These are phyloP conservation scores for Ophiostoma sp. DNA, from an alignment of 2,329 filamentous ascomycete species.

Conservation along the genomic window DNA sequence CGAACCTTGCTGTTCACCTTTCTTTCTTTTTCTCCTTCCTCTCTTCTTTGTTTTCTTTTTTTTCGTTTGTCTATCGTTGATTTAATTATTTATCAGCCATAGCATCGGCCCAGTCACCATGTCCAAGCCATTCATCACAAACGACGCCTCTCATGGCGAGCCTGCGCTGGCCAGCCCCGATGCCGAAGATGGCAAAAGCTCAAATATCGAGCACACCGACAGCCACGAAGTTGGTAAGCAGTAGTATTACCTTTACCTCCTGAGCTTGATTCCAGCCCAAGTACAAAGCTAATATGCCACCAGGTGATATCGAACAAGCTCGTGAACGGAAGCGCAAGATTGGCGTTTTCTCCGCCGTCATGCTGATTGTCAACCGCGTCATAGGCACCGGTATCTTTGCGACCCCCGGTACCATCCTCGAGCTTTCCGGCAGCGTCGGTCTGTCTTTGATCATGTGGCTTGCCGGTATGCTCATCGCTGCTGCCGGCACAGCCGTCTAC, in stretches of 20 bases:
- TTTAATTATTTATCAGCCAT: not conserved
- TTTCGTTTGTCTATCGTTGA: not conserved
- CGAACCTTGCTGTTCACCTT: not conserved
- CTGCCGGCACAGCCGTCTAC: constrained; percentile 58
- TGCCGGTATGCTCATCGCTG: constrained; percentile 55
- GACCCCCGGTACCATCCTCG: constrained; percentile 54
- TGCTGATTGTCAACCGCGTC: constrained; percentile 61
- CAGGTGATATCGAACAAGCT: constrained; percentile 29
- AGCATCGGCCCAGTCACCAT: not conserved
- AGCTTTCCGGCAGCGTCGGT: constrained; percentile 55
- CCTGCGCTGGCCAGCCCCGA: not conserved
- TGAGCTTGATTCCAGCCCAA: not conserved
- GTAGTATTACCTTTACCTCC: not conserved
- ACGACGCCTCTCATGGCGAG: not conserved
- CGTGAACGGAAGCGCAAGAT: constrained; percentile 51
- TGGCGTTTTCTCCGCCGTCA: constrained; percentile 49
- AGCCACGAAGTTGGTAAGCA: constrained; percentile 11
- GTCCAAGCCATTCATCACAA: not conserved
- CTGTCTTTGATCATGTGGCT: constrained; percentile 60
- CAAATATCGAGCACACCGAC: not conserved
- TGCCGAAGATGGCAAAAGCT: not conserved
- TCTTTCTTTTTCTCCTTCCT: not conserved
- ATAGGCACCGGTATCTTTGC: constrained; percentile 64
- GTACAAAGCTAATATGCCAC: not conserved
- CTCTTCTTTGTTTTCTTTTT: not conserved